Conservation (phyloP, 2,329 filamentous ascomycete species). For the Nannizziopsis barbatae region DNA sequence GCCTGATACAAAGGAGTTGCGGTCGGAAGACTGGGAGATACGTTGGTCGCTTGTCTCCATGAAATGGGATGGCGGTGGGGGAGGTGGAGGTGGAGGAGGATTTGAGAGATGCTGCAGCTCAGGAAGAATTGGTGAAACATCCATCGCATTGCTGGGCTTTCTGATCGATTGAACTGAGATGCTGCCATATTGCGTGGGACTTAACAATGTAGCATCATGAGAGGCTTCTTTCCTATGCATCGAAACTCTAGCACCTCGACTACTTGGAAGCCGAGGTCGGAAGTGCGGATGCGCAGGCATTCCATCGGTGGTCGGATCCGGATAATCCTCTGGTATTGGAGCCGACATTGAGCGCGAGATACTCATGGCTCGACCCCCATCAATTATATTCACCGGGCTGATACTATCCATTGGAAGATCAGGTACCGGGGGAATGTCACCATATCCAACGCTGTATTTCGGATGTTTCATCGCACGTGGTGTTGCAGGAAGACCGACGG, state of each 20-base stretch:
- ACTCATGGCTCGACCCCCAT: constrained; percentile 18
- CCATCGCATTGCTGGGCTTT: constrained; percentile 11
- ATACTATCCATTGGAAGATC: constrained; percentile 38
- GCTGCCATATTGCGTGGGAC: constrained; percentile 7
- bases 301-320: constrained; percentile 25
- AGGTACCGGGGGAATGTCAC: constrained; percentile 44
- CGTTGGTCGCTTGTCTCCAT: background rate
- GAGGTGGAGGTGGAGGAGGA: constrained; percentile 43
- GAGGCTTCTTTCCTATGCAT: constrained; percentile 11
- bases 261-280: constrained; percentile 32
- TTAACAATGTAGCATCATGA: constrained; percentile 7
- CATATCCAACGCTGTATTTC: constrained; percentile 46
- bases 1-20: constrained; percentile 26
- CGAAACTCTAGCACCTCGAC: constrained; percentile 21
- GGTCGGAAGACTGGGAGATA: constrained; percentile 12
- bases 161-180: constrained; percentile 9
- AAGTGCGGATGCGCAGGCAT: constrained; percentile 33
- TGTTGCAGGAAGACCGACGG: constrained; percentile 75
- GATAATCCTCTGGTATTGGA: constrained; percentile 23
- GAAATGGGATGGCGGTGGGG: constrained; percentile 13
- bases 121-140: constrained; percentile 43
- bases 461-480: constrained; percentile 80
- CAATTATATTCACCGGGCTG: background rate
- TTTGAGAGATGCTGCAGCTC: constrained; percentile 51
- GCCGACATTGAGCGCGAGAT: constrained; percentile 33